Conservation (phyloP, 495 filamentous ascomycete species). For the Cercophora newfieldiana region DNA sequence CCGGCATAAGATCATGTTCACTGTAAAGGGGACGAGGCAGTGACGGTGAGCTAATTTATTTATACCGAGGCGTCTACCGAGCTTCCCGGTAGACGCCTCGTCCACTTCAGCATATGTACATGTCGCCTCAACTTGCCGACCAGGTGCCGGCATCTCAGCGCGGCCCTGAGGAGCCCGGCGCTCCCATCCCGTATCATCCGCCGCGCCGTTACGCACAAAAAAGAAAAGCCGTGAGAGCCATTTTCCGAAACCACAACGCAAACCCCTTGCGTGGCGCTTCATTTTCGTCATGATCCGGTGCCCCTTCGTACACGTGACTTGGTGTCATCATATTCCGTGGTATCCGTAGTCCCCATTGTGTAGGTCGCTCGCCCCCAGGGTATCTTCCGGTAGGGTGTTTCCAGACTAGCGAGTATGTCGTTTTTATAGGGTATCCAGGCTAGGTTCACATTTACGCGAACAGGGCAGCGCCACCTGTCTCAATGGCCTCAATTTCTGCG, state of each 20-base stretch:
- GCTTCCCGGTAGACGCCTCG: neutral
- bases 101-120: neutral
- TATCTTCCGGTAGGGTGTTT: neutral
- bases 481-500: conserved; percentile 92
- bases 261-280: conserved; percentile 5
- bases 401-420: neutral
- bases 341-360: neutral
- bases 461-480: conserved; percentile 76
- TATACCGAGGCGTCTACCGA: neutral
- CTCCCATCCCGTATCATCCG: neutral
- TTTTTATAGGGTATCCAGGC: neutral
- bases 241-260: neutral
- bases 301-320: neutral
- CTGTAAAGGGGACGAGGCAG: too few relatives aligned
- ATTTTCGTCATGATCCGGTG: conserved; percentile 8
- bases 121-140: neutral
- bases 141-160: conserved; percentile 4
- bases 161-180: neutral
- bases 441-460: conserved; percentile 33
- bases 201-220: neutral
- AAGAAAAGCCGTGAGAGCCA: neutral
- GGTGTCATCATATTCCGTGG: neutral
- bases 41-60: neutral
- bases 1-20: too few relatives aligned
- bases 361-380: neutral